Percentiles rank a stretch among this genome's conserved stretches.
These are phyloP conservation scores for Lipomyces mesembrius DNA, from an alignment of 805 yeast genomes.

Conservation along the genomic window DNA sequence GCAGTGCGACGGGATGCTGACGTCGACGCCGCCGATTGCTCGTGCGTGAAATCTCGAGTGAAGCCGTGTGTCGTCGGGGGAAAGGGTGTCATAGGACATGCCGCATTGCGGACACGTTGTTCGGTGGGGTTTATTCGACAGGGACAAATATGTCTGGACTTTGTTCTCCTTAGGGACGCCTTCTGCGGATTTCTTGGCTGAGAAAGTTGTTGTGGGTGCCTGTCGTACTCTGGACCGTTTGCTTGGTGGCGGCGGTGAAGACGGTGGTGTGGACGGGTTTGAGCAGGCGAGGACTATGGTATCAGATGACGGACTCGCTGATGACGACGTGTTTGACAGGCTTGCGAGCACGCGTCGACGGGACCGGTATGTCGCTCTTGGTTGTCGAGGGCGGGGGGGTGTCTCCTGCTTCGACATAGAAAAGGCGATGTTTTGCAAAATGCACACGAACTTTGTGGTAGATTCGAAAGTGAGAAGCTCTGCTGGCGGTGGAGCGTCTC, in stretches of 20 bases:
- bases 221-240: background rate
- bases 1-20: slow-evolving; percentile 42
- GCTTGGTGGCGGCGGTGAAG: slow-evolving; percentile 4
- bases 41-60: slow-evolving; percentile 56
- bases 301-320: background rate
- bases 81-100: slow-evolving; percentile 55
- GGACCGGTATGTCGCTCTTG: slow-evolving; percentile 1
- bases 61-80: slow-evolving; percentile 50
- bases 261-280: background rate
- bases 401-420: background rate
- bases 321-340: slow-evolving; percentile 9
- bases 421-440: background rate
- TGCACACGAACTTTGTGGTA: background rate
- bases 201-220: background rate
- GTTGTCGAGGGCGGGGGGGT: background rate
- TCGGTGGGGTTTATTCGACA: slow-evolving; percentile 30
- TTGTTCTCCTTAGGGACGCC: background rate
- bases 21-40: slow-evolving; percentile 52
- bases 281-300: background rate
- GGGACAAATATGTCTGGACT: slow-evolving; percentile 35
- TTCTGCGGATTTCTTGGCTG: background rate
- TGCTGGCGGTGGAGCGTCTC: too few species aligned
- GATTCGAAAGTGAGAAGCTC: background rate
- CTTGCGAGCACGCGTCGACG: background rate
- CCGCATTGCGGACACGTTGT: slow-evolving; percentile 56